These are phyloP conservation scores for Xylaria telfairii DNA, from an alignment of 495 filamentous ascomycete genomes.

Conservation along the genomic window DNA sequence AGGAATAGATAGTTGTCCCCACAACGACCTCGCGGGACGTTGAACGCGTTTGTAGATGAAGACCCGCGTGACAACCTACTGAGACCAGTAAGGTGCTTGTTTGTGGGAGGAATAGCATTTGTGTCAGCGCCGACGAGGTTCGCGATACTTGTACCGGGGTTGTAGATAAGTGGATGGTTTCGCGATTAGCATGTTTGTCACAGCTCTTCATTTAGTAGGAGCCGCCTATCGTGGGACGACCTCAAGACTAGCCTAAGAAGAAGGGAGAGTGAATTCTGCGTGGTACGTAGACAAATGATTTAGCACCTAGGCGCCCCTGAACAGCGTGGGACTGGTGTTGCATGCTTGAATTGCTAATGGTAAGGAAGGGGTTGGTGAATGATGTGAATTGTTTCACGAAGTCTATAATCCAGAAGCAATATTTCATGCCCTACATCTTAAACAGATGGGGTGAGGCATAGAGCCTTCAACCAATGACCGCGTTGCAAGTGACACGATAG, in stretches of 20 bases:
- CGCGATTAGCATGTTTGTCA: not conserved
- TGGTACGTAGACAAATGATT: not conserved
- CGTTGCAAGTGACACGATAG: not conserved
- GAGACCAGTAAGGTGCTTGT: not conserved
- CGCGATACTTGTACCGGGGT: not conserved
- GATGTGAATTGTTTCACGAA: not conserved
- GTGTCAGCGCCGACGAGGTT: not conserved
- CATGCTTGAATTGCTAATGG: not conserved
- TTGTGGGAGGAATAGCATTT: not conserved
- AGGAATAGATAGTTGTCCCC: conserved; percentile 2
- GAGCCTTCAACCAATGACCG: no score
- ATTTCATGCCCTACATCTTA: not conserved
- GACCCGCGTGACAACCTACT: not conserved
- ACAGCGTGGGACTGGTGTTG: not conserved
- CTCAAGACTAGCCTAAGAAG: not conserved
- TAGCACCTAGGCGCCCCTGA: not conserved
- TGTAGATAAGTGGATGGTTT: not conserved
- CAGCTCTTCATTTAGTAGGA: not conserved
- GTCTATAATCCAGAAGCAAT: not conserved
- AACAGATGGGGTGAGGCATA: not conserved
- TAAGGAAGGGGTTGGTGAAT: not conserved
- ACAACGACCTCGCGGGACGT: not conserved
- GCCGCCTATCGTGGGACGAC: no score
- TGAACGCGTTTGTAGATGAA: not conserved
- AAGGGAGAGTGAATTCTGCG: not conserved